Evolutionary conservation across 352 stramenopile genomes (phyloP), one percentile per base, ranked within the genome.

Genomic region (Globisporangium middletonii): DNA sequence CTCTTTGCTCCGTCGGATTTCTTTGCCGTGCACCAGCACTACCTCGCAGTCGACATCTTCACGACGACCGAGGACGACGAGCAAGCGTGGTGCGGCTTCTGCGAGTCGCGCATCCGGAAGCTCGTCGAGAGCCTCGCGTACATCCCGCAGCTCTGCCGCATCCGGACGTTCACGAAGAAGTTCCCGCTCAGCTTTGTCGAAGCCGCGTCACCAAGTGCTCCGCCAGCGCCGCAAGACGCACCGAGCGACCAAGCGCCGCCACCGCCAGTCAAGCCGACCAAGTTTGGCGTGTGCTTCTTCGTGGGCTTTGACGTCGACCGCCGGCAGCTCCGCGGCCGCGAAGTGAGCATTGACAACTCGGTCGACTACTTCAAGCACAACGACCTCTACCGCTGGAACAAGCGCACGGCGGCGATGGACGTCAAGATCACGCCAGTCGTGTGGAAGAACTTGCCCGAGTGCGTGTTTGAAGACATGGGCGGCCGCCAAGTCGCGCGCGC

Each of bases 81-180:
- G 59, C 75, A 82, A 52, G 82, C 86, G n/a, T 98, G 95, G 95
- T 96, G 89, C 59, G 86, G 92, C 44, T 95, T 97, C 57, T 97
- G 92, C 56, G 94, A 98, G 69, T 96, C 89, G 38, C 87, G 90
- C 51, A 85, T 98, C 54, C 79, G 94, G 42, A 89, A 98, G 33
- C 68, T 98, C 1, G 85, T 98, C 55, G 79, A 94, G 48, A 88
- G 79, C 42, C 64, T 95, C 41, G 81, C 84, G 26, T 94, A 92
- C 62, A 92, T 86, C 58, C 79, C 83, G 26, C 69, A 83, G 55
- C 70, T 95, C 2, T 93, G 83, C 56, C 77, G 73, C 15, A 71
- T 95, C 35, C 84, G 83, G n/a, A 82, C 86, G 12, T 94, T 88
- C 62, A 85, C 86, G 12, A 94, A 93, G 58, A 93, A 92, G 63